phyloP scores from a whole-genome alignment of 2,329 filamentous ascomycete species.

The Tetracladium maxilliforme region DNA sequence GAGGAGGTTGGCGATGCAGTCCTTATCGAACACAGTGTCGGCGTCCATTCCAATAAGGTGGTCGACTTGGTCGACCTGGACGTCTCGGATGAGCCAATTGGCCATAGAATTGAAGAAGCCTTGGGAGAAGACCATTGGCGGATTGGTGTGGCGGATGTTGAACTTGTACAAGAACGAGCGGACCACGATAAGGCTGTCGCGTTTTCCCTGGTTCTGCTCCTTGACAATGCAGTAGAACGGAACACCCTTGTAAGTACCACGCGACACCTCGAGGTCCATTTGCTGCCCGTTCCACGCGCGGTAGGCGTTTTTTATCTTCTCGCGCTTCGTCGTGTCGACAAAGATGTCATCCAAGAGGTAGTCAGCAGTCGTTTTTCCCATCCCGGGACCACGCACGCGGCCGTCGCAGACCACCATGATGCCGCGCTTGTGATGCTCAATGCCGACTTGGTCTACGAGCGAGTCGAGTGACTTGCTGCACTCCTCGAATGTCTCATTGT shows the following conservation, averaged over 20 bases:
- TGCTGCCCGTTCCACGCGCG: slow-evolving; percentile 27
- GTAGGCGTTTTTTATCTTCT: slow-evolving; percentile 24
- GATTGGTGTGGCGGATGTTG: slow-evolving; percentile 23
- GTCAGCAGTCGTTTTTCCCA: slow-evolving; percentile 30
- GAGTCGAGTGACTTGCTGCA: slow-evolving; percentile 28
- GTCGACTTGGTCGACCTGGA: slow-evolving; percentile 22
- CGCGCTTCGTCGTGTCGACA: slow-evolving; percentile 12
- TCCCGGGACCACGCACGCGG: slow-evolving; percentile 27
- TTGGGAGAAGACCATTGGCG: slow-evolving; percentile 29
- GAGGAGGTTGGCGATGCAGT: slow-evolving; percentile 28
- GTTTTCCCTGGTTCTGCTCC: slow-evolving; percentile 31
- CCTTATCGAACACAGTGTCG: slow-evolving; percentile 28
- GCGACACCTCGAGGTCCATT: slow-evolving; percentile 28
- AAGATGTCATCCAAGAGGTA: slow-evolving; percentile 31
- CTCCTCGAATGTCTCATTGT: slow-evolving; percentile 30
- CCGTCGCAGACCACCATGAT: slow-evolving; percentile 34
- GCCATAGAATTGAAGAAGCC: slow-evolving; percentile 25
- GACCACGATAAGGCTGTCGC: slow-evolving; percentile 31
- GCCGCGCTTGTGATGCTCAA: slow-evolving; percentile 22
- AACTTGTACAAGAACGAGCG: slow-evolving; percentile 33
- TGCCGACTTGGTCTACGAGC: slow-evolving; percentile 24
- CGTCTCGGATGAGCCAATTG: slow-evolving; percentile 19
- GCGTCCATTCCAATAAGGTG: slow-evolving; percentile 31
- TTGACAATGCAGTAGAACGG: slow-evolving; percentile 33
- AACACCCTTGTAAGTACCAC: slow-evolving; percentile 26